Percentiles rank a stretch among this genome's conserved stretches.
Conservation (phyloP, 805 yeast species). For the Saccharomycopsis sp. region DNA sequence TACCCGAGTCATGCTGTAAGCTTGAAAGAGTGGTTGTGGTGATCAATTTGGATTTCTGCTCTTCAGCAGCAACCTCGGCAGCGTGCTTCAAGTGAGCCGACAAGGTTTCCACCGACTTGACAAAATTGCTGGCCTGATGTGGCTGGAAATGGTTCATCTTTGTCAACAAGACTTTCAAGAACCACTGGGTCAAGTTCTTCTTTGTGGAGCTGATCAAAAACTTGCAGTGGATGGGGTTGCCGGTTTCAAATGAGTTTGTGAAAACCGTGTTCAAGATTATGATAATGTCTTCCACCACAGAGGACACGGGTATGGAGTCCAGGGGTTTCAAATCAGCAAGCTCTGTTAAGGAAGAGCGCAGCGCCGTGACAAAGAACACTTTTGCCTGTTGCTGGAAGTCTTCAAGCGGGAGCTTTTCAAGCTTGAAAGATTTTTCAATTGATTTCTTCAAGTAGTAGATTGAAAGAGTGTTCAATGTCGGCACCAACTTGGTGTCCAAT, state of each 20-base stretch:
- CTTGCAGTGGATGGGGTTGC: conserved; percentile 48
- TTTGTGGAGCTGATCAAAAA: conserved; percentile 46
- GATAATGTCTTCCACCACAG: conserved; percentile 79
- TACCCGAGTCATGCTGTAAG: too few species aligned
- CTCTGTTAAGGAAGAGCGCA: conserved; percentile 3
- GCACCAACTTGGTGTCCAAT: conserved; percentile 41
- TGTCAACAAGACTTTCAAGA: conserved; percentile 45
- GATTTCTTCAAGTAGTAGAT: conserved; percentile 67
- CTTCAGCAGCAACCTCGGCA: conserved; percentile 2
- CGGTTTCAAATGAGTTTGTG: conserved; percentile 60
- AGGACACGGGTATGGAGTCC: conserved; percentile 61
- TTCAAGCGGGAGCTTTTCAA: conserved; percentile 66
- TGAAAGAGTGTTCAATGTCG: conserved; percentile 55
- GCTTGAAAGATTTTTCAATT: conserved; percentile 66
- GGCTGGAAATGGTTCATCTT: conserved; percentile 39
- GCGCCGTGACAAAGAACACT: background rate
- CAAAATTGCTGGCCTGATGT: conserved; percentile 28
- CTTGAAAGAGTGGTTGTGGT: background rate
- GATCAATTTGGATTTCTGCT: background rate
- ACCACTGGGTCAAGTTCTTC: conserved; percentile 54
- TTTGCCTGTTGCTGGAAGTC: conserved; percentile 33
- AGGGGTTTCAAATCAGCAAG: conserved; percentile 28
- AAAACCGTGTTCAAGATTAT: conserved; percentile 62
- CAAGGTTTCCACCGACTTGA: conserved; percentile 21
- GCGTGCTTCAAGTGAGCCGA: too few species aligned